Percentiles rank a stretch among this genome's conserved stretches.
Evolutionary conservation across 768 basidiomycete genomes (phyloP).

Genomic region (Crassisporium funariophilum): DNA sequence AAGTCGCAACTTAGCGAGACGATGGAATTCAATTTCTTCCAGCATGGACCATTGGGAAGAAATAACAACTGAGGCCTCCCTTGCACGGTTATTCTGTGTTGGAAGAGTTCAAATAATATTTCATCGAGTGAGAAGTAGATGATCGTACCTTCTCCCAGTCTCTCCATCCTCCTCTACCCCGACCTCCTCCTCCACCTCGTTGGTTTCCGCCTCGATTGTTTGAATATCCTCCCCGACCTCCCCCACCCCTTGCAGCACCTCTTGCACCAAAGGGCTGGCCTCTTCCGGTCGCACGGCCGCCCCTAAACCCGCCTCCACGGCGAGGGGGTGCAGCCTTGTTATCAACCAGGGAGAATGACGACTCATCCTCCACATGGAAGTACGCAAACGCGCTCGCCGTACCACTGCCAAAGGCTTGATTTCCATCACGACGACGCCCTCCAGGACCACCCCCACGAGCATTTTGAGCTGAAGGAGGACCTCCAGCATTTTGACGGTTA

Average conservation of each 20-base stretch:
- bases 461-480: constrained; percentile 47
- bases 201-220: constrained; percentile 44
- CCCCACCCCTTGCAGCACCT: constrained; percentile 47
- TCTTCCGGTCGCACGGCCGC: constrained; percentile 58
- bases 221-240: constrained; percentile 48
- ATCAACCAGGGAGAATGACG: constrained; percentile 94
- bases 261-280: constrained; percentile 48
- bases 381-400: constrained; percentile 92
- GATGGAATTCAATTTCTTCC: constrained; percentile 96
- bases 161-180: constrained; percentile 84
- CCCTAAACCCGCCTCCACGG: constrained; percentile 64
- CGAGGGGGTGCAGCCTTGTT: constrained; percentile 74
- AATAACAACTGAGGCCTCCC: constrained; percentile 94
- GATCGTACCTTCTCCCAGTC: constrained; percentile 88
- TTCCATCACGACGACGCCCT: constrained; percentile 72
- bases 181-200: constrained; percentile 50
- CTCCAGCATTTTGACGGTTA: constrained; percentile 56
- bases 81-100: constrained; percentile 70
- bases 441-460: constrained; percentile 52
- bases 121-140: background rate
- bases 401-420: constrained; percentile 87
- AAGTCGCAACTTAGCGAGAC: constrained; percentile 88
- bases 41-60: constrained; percentile 92
- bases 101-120: constrained; percentile 6
- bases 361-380: constrained; percentile 98